Evolutionary conservation across 2,329 filamentous ascomycete genomes (phyloP).

Genomic region (Colletotrichum somersetense): DNA sequence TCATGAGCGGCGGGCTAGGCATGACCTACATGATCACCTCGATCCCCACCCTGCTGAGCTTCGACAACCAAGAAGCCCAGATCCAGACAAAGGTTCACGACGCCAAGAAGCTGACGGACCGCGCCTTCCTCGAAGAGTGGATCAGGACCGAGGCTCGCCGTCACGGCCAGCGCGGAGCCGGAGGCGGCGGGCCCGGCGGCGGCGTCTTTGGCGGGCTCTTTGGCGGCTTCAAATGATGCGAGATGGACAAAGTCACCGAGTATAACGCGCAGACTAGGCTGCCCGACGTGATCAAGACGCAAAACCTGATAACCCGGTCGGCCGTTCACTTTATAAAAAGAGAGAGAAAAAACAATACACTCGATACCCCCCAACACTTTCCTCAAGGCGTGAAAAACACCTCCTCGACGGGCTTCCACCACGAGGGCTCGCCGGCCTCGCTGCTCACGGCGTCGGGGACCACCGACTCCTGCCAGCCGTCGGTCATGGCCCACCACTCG

Average conservation of each 20-base stretch:
- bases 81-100: slow-evolving; percentile 63
- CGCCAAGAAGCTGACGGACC: slow-evolving; percentile 61
- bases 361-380: slow-evolving; percentile 11
- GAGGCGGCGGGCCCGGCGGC: slow-evolving; percentile 52
- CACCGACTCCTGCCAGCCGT: slow-evolving; percentile 77
- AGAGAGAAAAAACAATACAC: slow-evolving; percentile 21
- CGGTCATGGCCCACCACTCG: slow-evolving; percentile 87
- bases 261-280: neutral
- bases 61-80: slow-evolving; percentile 67
- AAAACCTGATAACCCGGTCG: slow-evolving; percentile 26
- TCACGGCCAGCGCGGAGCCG: slow-evolving; percentile 59
- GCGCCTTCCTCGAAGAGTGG: slow-evolving; percentile 66
- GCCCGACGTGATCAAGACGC: slow-evolving; percentile 15
- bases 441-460: slow-evolving; percentile 71
- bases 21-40: slow-evolving; percentile 70
- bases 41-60: slow-evolving; percentile 69
- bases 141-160: slow-evolving; percentile 63
- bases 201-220: slow-evolving; percentile 56
- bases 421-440: slow-evolving; percentile 69
- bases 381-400: slow-evolving; percentile 72
- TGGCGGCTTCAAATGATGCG: slow-evolving; percentile 47
- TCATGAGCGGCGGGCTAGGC: slow-evolving; percentile 63
- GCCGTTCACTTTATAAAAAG: slow-evolving; percentile 30
- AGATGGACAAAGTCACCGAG: neutral
- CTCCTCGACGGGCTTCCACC: slow-evolving; percentile 79